These are phyloP conservation scores for Yamadazyma spencermartinsiae DNA, from an alignment of 1,139 yeast species.

Conservation along the genomic window DNA sequence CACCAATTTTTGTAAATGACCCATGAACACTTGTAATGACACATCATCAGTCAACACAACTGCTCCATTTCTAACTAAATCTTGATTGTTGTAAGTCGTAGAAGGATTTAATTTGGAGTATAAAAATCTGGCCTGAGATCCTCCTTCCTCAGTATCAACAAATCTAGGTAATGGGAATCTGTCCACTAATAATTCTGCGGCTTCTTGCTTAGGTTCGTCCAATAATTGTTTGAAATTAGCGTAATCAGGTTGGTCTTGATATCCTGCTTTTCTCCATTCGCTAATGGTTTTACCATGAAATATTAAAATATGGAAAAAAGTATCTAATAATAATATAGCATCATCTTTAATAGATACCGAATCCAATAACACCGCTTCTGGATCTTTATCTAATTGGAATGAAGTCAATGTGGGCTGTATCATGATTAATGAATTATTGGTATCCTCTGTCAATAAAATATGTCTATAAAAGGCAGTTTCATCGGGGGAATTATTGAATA, in stretches of 20 bases:
- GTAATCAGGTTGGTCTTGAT: conserved; percentile 88
- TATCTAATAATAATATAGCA: conserved; percentile 82
- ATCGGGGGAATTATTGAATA: conserved; percentile 96
- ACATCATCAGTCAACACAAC: conserved; percentile 96
- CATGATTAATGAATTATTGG: conserved; percentile 92
- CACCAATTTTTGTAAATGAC: conserved; percentile 81
- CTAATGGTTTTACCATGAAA: conserved; percentile 96
- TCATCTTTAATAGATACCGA: conserved; percentile 92
- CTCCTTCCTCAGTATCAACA: conserved; percentile 95
- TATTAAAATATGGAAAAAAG: conserved; percentile 93
- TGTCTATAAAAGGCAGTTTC: conserved; percentile 98
- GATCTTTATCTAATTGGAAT: conserved; percentile 75
- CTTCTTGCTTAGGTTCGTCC: conserved; percentile 90
- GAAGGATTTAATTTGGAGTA: conserved; percentile 93
- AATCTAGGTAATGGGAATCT: conserved; percentile 52
- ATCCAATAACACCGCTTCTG: conserved; percentile 92
- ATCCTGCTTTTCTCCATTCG: conserved; percentile 94
- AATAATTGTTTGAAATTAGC: conserved; percentile 83
- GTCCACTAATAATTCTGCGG: conserved; percentile 85
- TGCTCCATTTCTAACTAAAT: conserved; percentile 58
- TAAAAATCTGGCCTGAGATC: conserved; percentile 96
- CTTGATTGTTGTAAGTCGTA: conserved; percentile 69
- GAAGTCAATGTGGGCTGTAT: conserved; percentile 94
- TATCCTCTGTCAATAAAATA: conserved; percentile 86
- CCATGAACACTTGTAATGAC: conserved; percentile 86